These are phyloP conservation scores for Solanum chmielewskii DNA, from an alignment of 257 asterid species.

Conservation along the genomic window DNA sequence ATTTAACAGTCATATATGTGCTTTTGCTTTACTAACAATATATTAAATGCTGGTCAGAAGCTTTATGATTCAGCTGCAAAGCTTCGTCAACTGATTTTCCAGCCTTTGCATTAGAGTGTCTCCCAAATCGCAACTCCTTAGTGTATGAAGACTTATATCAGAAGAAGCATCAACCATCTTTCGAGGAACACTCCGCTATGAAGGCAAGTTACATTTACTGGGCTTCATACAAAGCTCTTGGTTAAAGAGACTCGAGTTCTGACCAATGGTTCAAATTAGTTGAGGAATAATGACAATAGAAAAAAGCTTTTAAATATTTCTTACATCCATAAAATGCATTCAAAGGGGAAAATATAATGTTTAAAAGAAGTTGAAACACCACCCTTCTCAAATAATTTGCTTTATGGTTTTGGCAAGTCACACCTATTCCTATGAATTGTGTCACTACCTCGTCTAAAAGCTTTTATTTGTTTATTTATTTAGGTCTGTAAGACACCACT, in stretches of 20 bases:
- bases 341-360: not conserved
- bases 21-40: not conserved
- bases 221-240: not conserved
- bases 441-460: not conserved
- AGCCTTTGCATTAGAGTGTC: constrained; percentile 93
- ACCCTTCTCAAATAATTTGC: not conserved
- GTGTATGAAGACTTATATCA: constrained; percentile 66
- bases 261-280: not conserved
- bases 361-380: not conserved
- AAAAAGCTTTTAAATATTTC: not conserved
- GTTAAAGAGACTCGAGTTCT: not conserved
- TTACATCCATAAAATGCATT: not conserved
- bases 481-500: not conserved
- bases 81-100: constrained; percentile 64
- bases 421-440: not conserved
- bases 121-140: constrained; percentile 89
- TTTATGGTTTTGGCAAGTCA: not conserved
- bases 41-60: constrained; percentile 47
- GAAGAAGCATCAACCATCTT: constrained; percentile 81
- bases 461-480: not conserved
- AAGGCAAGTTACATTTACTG: constrained; percentile 40
- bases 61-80: constrained; percentile 82
- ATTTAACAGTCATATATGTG: not conserved
- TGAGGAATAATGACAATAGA: not conserved
- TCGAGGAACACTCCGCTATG: constrained; percentile 89